These are phyloP conservation scores for Aspergillus amoenus DNA, from an alignment of 2,329 filamentous ascomycete genomes.

Conservation along the genomic window DNA sequence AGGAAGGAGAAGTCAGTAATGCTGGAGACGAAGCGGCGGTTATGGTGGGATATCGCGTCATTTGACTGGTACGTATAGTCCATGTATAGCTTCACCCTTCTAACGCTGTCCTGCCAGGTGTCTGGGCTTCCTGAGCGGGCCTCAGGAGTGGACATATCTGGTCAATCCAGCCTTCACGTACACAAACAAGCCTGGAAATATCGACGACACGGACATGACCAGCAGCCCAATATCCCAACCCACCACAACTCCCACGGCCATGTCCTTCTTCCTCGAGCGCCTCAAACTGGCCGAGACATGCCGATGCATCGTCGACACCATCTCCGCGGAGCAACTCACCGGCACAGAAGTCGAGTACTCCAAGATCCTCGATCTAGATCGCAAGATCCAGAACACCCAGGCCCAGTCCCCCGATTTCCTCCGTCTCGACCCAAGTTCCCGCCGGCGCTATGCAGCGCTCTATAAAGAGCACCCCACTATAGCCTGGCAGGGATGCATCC, in stretches of 20 bases:
- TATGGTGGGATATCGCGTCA: constrained; percentile 46
- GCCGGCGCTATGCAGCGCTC: constrained; percentile 26
- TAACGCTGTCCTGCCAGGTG: too few relatives aligned
- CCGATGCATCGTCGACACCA: constrained; percentile 41
- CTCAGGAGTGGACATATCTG: constrained; percentile 46
- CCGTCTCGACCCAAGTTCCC: constrained; percentile 33
- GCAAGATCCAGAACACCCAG: constrained; percentile 32
- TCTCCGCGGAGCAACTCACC: constrained; percentile 25
- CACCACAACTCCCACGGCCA: constrained; percentile 40
- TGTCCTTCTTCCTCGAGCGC: constrained; percentile 47
- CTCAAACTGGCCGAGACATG: constrained; percentile 43
- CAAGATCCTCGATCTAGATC: constrained; percentile 40
- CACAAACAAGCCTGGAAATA: constrained; percentile 42
- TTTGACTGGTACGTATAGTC: constrained; percentile 49
- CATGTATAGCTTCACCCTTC: too few relatives aligned
- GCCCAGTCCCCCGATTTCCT: constrained; percentile 38
- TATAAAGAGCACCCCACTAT: constrained; percentile 30
- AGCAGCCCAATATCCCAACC: constrained; percentile 24
- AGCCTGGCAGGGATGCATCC: constrained; percentile 35
- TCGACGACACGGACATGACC: constrained; percentile 41
- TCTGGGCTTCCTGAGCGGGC: constrained; percentile 42
- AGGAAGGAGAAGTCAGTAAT: constrained; percentile 24
- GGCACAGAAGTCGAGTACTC: constrained; percentile 33
- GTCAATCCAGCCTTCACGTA: constrained; percentile 44
- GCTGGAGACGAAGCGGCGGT: constrained; percentile 40